Evolutionary conservation across 768 basidiomycete genomes (phyloP).

Genomic region (Tulasnella sp.): DNA sequence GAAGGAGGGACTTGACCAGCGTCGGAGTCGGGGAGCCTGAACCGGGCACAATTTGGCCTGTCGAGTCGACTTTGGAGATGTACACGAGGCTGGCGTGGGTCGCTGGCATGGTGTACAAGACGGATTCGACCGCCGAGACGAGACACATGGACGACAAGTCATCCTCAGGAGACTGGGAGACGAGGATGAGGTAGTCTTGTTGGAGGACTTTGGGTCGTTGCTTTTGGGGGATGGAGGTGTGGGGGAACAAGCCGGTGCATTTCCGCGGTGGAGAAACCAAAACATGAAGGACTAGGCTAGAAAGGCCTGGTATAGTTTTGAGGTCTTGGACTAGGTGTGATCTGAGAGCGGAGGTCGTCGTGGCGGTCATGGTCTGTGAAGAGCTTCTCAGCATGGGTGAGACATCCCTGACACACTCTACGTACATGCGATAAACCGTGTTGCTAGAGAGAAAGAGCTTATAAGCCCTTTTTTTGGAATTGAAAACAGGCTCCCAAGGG

Average conservation of each 20-base stretch:
- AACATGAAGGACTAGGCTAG: conserved; percentile 64
- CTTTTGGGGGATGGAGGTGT: conserved; percentile 32
- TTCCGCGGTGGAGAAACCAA: conserved; percentile 59
- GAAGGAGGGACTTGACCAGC: conserved; percentile 56
- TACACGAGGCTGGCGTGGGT: conserved; percentile 68
- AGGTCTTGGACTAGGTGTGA: conserved; percentile 42
- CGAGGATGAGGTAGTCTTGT: conserved; percentile 66
- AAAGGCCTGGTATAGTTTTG: conserved; percentile 46
- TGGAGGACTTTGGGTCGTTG: conserved; percentile 55
- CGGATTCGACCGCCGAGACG: conserved; percentile 69
- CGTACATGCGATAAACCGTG: neutral
- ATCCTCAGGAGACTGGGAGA: conserved; percentile 30
- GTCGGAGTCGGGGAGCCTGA: conserved; percentile 33
- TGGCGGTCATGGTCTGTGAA: neutral
- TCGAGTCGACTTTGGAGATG: conserved; percentile 89
- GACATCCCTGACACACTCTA: too few relatives aligned
- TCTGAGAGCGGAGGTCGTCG: neutral
- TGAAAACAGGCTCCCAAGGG: too few relatives aligned
- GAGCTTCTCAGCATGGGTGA: too few relatives aligned
- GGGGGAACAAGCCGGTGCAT: conserved; percentile 59
- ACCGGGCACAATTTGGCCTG: conserved; percentile 63
- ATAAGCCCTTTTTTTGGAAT: too few relatives aligned
- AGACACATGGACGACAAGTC: conserved; percentile 36
- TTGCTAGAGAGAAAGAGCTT: too few relatives aligned
- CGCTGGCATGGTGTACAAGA: conserved; percentile 58